Percentiles rank a stretch among this genome's conserved stretches.
Evolutionary conservation across 139 green algal species (phyloP).

Genomic region (Dunaliella primolecta): DNA sequence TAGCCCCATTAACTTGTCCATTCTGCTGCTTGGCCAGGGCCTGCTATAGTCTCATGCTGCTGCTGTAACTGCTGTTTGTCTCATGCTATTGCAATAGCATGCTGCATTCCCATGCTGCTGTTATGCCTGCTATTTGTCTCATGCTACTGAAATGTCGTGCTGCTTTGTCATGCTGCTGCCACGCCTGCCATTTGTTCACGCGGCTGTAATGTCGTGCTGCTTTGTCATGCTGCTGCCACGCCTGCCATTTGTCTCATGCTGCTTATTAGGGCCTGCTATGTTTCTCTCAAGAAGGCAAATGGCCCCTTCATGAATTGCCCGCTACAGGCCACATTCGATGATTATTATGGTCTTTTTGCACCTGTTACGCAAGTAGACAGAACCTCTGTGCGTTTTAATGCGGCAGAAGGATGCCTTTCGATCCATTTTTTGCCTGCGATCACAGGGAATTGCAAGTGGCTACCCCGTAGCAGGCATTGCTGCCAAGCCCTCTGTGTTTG

Average conservation of each 20-base stretch:
- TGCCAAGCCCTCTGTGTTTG: conserved; percentile 43
- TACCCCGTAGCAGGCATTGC: conserved; percentile 80
- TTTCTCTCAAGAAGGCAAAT: too few species aligned
- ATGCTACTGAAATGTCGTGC: neutral
- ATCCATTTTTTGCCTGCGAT: neutral
- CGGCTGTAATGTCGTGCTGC: neutral
- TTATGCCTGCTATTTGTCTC: neutral
- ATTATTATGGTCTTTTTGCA: neutral
- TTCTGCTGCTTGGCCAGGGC: too few species aligned
- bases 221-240: neutral
- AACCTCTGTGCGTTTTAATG: neutral
- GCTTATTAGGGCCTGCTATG: neutral
- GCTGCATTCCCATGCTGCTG: neutral
- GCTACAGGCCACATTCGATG: neutral
- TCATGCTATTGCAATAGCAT: neutral
- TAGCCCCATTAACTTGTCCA: too few species aligned
- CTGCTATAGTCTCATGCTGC: neutral
- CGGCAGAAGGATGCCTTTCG: neutral
- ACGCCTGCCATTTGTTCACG: neutral
- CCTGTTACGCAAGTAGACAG: too few species aligned
- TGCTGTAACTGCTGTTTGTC: neutral
- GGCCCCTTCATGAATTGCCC: neutral
- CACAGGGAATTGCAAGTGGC: conserved; percentile 77
- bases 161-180: neutral
- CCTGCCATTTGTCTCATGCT: neutral